Evolutionary conservation across 495 filamentous ascomycete species (phyloP), one percentile per base, ranked within the genome.

Genomic region (Aspergillus nanangensis): DNA sequence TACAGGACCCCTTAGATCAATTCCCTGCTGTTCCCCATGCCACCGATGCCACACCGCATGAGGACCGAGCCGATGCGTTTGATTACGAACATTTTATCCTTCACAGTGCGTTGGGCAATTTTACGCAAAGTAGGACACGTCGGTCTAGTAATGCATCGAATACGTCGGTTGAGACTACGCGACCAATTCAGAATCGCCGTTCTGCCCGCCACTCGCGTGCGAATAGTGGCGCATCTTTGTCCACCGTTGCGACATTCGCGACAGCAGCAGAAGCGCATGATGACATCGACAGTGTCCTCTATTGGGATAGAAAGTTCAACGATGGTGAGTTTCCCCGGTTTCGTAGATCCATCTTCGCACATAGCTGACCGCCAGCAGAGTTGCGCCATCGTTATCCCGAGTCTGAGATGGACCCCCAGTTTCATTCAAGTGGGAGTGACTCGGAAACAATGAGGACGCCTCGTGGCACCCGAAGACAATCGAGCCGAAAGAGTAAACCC

Each of bases 11-110:
- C 15, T 38, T 64, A 40, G 56, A 60, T 21, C 41, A 48, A 5
- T 57, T 62, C 27, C 60, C 60, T 11, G 18, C 52, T 4, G 55
- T 55, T 1, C 55, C 55, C 4, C 43, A 54, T 0, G 43, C 48
- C 15, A 47, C 52, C 8, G 69, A 69, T 10, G 55, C 58, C 5
- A 62, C 70, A 22, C 77, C 81, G 4, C 93, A 98, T 57, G 93
- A 98, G 69, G 92, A 97, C 62, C 87, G 93, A 13, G 85, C 91
- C 53, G 93, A 98, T 60, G 93, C 93, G 5, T 98, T 98, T 62
- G 93, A 96, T 60, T 98, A 98, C 52, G 88, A 97, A 57, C 80
- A 94, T 56, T 94, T 95, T 66, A 95, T 95, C 64, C 76, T 96
- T 9, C 90, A 95, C 58, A 90, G 86, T 55, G 87, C 88, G 13